Percentiles rank a stretch among this genome's conserved stretches.
phyloP scores from a whole-genome alignment of 2,329 filamentous ascomycete species.

The Cercospora janseana region DNA sequence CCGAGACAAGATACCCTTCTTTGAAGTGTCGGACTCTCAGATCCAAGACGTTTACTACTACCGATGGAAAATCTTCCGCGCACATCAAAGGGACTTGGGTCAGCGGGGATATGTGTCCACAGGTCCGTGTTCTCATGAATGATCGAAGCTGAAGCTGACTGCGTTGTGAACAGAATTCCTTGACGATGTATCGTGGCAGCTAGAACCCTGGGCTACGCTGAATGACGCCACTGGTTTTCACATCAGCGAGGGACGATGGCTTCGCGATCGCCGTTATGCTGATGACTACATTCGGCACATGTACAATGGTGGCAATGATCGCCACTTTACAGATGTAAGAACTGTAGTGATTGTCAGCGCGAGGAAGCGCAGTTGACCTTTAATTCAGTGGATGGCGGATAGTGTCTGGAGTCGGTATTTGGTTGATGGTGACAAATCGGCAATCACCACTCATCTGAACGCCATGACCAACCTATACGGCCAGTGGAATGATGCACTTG shows the following conservation, averaged over 20 bases:
- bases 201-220: constrained; percentile 44
- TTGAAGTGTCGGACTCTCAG: constrained; percentile 41
- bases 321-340: constrained; percentile 44
- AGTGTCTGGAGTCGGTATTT: constrained; percentile 44
- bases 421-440: constrained; percentile 42
- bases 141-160: not conserved
- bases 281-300: constrained; percentile 47
- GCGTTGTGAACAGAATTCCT: constrained; percentile 46
- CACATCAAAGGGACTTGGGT: constrained; percentile 47
- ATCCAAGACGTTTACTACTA: constrained; percentile 49
- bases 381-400: constrained; percentile 40
- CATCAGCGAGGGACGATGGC: constrained; percentile 47
- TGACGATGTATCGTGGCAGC: constrained; percentile 46
- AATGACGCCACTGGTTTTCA: constrained; percentile 49
- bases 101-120: constrained; percentile 46
- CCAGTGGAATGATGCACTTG: constrained; percentile 42
- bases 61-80: constrained; percentile 46
- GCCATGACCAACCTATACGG: constrained; percentile 42
- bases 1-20: constrained; percentile 41
- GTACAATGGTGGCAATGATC: constrained; percentile 42
- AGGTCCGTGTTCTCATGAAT: constrained; percentile 6
- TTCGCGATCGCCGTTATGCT: constrained; percentile 46
- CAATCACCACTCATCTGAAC: constrained; percentile 37
- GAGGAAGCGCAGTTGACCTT: not conserved
- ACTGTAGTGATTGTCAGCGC: not conserved